phyloP scores from a whole-genome alignment of 345 rosid genomes.

The Pugionium dolabratum region DNA sequence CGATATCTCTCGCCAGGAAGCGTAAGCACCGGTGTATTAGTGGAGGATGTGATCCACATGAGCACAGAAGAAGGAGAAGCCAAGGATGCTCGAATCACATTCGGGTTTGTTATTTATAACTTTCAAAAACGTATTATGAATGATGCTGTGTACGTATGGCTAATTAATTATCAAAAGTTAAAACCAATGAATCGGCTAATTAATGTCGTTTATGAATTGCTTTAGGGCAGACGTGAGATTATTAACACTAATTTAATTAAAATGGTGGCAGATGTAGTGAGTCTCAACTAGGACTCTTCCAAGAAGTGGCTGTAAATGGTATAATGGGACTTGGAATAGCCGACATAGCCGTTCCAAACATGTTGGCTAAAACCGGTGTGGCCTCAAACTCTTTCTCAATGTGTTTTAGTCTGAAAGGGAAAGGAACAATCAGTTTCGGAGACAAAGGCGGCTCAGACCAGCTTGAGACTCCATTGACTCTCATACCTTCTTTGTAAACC shows the following conservation, averaged over 20 bases:
- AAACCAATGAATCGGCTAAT: not conserved
- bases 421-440: slow-evolving; percentile 90
- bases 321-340: slow-evolving; percentile 84
- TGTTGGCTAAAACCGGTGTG: slow-evolving; percentile 64
- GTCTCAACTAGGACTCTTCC: slow-evolving; percentile 71
- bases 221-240: not conserved
- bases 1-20: slow-evolving; percentile 67
- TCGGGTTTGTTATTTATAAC: slow-evolving; percentile 56
- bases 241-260: not conserved
- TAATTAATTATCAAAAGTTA: not conserved
- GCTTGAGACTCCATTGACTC: slow-evolving; percentile 74
- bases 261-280: slow-evolving; percentile 69
- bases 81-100: slow-evolving; percentile 51
- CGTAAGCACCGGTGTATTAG: slow-evolving; percentile 59
- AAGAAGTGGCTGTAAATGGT: slow-evolving; percentile 79
- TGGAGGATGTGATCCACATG: slow-evolving; percentile 71
- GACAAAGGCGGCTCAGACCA: slow-evolving; percentile 84
- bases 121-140: not conserved
- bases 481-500: slow-evolving; percentile 50
- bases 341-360: slow-evolving; percentile 75
- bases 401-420: slow-evolving; percentile 72
- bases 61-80: slow-evolving; percentile 48
- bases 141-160: not conserved
- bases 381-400: slow-evolving; percentile 81
- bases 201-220: not conserved